Base-by-base conservation (phyloP, 192 early-diverging fungal species). In the Coemansia sp. region DNA sequence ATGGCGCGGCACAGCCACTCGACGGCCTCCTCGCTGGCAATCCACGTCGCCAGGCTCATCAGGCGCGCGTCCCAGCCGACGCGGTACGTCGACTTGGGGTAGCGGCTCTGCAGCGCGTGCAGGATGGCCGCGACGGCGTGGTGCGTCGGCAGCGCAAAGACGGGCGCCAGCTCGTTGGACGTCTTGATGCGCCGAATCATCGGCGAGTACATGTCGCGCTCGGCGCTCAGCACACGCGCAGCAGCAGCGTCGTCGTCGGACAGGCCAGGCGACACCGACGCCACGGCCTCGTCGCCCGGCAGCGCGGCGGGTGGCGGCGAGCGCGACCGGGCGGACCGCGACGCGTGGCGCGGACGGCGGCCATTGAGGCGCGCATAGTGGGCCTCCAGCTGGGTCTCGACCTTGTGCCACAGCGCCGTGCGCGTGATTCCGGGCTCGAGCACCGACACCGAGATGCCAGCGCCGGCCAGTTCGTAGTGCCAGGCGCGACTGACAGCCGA, bases 11-110 rank as follows among this genome's bases (percentile, higher is more conserved):
- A 78, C 22, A 67, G 45, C 72, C 72, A 79, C 37, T 79, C 78
- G 17, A 75, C 53, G 13, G 66, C 52, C 35, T 67, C 59, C 39
- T 75, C 72, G 53, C 78, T 67, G 19, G 57, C 51, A 13, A 67
- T 19, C 58, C 72, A 70, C 6, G 55, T 67, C 11, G 55, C 62
- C 30, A 75, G 51, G 35, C 67, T 57, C 52, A 67, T 42, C 64
- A 72, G 44, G 10, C 72, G 78, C n/a, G 72, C 58, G 41, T 75
- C 78, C 67, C 71, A 71, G 48, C 78, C 78, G 23, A 79, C 67
- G 29, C 72, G 71, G 48, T 79, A 79, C 9, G 72, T 75, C 17
- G 63, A 52, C 53, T 79, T 79, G 24, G 77, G 77, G 22, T 71
- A 79, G 32, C 50, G 51, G 48, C 67, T 67, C 38, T 67, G 67